Base-by-base conservation (phyloP, 208 protist species). In the Leishmania braziliensis region DNA sequence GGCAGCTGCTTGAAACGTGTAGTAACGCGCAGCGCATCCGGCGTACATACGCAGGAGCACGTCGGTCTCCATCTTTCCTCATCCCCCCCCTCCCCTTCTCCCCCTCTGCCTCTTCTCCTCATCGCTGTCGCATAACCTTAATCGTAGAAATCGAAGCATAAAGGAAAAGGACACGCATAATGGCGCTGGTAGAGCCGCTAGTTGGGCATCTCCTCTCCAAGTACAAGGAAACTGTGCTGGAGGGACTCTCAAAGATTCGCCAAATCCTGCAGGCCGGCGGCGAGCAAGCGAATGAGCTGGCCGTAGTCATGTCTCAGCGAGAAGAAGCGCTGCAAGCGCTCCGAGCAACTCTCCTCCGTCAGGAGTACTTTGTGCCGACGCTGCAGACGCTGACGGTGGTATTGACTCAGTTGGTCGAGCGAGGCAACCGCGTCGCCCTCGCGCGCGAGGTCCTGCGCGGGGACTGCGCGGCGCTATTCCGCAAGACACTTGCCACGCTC, bases 191-290 rank as follows among this genome's bases (percentile, higher is more conserved):
- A 29, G 92, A 97, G 80, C 94, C 92, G 3, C 69, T 96, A 14
- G 80, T 97, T 53, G 94, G 94, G 9, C 90, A 96, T 60, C 82
- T 97, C 60, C 85, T 98, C 26, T 98, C 95, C 63, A 89, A 91
- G 82, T 93, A 97, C 79, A 88, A 84, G n/a, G 90, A 96, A 72
- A 96, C 92, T 0, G 91, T 95, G 16, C 79, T 85, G 39, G 95
- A 98, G 68, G 95, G 95, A 0, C 83, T 98, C 0, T 75, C 88
- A 26, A 97, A 96, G 80, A 96, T 98, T 69, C 77, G 77, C 54
- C 63, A 72, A 18, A 75, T 54, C 12, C 58, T 85, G 48, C 70
- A 84, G 20, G 88, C 56, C 5, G 79, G 88, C 33, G 88, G 83
- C 6, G 77, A 69, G 73, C 63, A 80, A 6, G 88, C 92, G 73